phyloP scores from a whole-genome alignment of 352 stramenopile genomes.

The Globisporangium parvum region DNA sequence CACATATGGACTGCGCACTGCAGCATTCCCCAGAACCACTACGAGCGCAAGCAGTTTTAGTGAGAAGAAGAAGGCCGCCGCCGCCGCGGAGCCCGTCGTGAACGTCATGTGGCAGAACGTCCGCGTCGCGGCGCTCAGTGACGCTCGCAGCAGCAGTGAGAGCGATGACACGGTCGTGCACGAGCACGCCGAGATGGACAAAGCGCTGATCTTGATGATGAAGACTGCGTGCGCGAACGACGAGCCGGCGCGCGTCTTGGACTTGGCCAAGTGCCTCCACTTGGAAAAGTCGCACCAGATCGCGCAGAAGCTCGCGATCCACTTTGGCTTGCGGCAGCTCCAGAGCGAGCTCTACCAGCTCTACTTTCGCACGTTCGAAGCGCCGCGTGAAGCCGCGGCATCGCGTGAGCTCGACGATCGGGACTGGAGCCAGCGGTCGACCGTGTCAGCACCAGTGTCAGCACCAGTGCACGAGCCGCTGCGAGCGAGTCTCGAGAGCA shows the following conservation, averaged over 20 bases:
- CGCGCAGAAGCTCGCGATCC: constrained; percentile 72
- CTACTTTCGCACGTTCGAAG: constrained; percentile 58
- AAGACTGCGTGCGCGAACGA: constrained; percentile 68
- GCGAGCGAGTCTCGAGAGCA: constrained; percentile 10
- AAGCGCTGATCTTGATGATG: constrained; percentile 80
- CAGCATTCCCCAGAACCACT: constrained; percentile 47
- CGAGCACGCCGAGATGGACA: constrained; percentile 79
- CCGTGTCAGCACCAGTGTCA: neutral
- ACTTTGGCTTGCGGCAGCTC: constrained; percentile 71
- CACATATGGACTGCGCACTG: constrained; percentile 48
- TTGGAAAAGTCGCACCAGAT: constrained; percentile 83
- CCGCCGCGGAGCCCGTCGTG: neutral
- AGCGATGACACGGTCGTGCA: constrained; percentile 27
- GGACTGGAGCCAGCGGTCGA: neutral
- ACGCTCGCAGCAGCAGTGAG: constrained; percentile 1
- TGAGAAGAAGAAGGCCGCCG: constrained; percentile 24
- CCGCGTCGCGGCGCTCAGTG: constrained; percentile 35
- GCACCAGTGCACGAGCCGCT: constrained; percentile 2
- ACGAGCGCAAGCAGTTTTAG: constrained; percentile 4
- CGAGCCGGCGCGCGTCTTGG: constrained; percentile 56
- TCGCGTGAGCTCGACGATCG: constrained; percentile 2
- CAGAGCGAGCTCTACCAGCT: constrained; percentile 69
- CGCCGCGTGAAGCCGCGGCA: constrained; percentile 11
- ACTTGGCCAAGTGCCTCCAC: constrained; percentile 76
- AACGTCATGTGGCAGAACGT: constrained; percentile 73